These are phyloP conservation scores for Cenchrus americanus DNA, from an alignment of 176 grass and related monocot species.

Conservation along the genomic window DNA sequence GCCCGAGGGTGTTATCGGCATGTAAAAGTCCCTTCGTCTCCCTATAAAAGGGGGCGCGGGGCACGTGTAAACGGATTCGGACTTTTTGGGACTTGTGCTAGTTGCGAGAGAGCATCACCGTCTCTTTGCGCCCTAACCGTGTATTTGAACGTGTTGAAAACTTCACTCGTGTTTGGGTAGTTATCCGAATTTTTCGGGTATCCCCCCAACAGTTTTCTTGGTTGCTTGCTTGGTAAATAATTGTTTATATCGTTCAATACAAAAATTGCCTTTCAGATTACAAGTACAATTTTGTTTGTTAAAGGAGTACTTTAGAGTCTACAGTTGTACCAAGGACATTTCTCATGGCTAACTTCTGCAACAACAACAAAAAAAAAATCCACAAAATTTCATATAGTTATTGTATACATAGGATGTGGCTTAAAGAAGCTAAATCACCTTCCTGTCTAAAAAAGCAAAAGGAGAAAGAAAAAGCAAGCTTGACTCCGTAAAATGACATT, in stretches of 20 bases:
- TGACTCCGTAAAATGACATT: conserved; percentile 8
- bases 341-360: not conserved
- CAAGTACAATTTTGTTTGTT: not conserved
- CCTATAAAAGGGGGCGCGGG: no score
- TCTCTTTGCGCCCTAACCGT: no score
- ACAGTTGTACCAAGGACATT: not conserved
- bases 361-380: not conserved
- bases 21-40: no score
- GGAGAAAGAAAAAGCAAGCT: not conserved
- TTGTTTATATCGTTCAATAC: not conserved
- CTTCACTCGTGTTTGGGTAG: no score
- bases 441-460: not conserved
- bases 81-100: no score
- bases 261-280: not conserved
- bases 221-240: not conserved
- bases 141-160: no score
- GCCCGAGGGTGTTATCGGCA: no score
- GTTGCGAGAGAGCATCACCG: no score
- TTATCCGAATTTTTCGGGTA: no score
- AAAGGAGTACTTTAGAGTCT: not conserved
- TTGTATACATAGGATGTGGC: not conserved
- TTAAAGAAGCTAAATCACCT: conserved; percentile 6
- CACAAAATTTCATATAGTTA: not conserved
- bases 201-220: no score
- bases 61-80: no score